Base-by-base conservation (phyloP, 1,284 basidiomycete genomes). In the Ustilago curta region DNA sequence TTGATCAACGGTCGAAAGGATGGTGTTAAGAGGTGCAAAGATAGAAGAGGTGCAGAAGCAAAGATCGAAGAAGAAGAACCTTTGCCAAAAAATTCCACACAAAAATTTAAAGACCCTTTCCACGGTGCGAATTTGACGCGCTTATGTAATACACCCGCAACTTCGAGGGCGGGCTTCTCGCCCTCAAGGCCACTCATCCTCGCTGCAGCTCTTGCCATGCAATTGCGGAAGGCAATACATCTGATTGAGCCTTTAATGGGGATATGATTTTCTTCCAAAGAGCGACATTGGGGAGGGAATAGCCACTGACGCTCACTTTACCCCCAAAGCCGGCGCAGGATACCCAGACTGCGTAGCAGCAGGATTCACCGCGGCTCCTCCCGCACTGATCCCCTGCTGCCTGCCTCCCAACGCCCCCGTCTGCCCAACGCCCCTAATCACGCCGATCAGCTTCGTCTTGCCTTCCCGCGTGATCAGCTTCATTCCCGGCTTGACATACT, bases 401-500 rank as follows among this genome's bases (percentile, higher is more conserved):
- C 47, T 27, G 9, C 68, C 68, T 5, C 37, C 27, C 47, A 81
- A 27, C 18, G 80, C 63, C 1, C 65, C 78, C 2, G 70, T 67
- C 59, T 69, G 66, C 8, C 81, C 80, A 0, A 82, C 81, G 8
- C 55, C 69, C 1, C 80, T 59, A 5, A 84, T 74, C 2, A 83
- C 75, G 2, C 83, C 83, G 23, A 84, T 82, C 5, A 83, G 65
- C 62, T 81, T 82, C 18, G 81, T 81, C 74, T 80, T 79, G 1
- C 81, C 83, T 52, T 83, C 81, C 1, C 81, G 48, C 9, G 81
- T 82, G 43, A 84, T 81, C 16, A 84, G 55, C 70, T 82, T 82
- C 65, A 79, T 79, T 16, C 83, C 83, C 11, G 79, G 77, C 63
- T 81, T 79, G 59, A 83, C 70, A 32, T 72, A 84, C 58, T 84